phyloP scores from a whole-genome alignment of 2,329 filamentous ascomycete genomes.

The Botrytis medusae region DNA sequence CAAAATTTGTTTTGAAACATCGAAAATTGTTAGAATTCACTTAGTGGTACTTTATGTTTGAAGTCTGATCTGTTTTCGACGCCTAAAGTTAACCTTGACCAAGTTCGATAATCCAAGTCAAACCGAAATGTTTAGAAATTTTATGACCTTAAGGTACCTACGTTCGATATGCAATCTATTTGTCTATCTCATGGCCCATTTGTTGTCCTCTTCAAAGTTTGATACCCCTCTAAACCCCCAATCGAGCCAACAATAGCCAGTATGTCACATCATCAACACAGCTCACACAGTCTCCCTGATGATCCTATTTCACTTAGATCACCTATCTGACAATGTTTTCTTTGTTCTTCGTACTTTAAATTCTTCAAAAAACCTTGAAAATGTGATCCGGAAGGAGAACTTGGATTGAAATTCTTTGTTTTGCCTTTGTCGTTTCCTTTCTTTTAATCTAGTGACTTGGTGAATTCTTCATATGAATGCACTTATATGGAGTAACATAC shows the following conservation, averaged over 20 bases:
- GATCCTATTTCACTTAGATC: neutral
- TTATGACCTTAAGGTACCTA: neutral
- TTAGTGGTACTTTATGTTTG: neutral
- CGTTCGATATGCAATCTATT: neutral
- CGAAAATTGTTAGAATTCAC: rapidly evolving
- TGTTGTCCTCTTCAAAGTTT: neutral
- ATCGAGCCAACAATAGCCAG: neutral
- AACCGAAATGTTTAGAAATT: neutral
- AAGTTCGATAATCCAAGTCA: neutral
- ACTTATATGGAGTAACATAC: neutral
- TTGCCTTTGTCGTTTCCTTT: neutral
- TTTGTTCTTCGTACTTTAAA: neutral
- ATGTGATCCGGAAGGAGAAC: neutral
- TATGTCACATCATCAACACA: neutral
- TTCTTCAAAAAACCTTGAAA: neutral
- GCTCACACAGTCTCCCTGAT: neutral
- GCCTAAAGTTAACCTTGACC: neutral
- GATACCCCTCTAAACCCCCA: neutral
- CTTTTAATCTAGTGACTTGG: too few relatives aligned
- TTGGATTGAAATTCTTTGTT: neutral
- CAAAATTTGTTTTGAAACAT: neutral
- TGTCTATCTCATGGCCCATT: neutral
- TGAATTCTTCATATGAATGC: neutral
- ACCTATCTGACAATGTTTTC: neutral
- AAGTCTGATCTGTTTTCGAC: neutral